A percentile compares a stretch with the other conserved stretches of the same genome.
These are phyloP conservation scores for Beauveria sp. DNA, from an alignment of 2,329 filamentous ascomycete genomes.

Conservation along the genomic window DNA sequence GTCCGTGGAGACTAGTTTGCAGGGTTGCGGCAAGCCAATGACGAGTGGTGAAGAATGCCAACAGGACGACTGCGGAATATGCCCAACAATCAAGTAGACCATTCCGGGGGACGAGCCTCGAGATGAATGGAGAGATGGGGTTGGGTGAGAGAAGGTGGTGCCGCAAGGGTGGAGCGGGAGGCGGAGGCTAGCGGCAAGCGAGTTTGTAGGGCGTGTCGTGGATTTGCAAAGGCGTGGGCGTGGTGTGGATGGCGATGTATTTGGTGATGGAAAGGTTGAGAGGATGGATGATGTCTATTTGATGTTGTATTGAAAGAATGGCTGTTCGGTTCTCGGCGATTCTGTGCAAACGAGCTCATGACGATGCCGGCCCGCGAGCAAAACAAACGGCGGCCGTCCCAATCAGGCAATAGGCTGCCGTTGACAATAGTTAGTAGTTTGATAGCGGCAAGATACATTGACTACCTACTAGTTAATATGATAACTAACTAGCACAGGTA, in stretches of 20 bases:
- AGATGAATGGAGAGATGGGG: neutral
- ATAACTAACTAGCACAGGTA: too few relatives aligned
- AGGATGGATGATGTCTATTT: too few relatives aligned
- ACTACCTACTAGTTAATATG: too few relatives aligned
- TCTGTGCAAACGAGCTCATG: too few relatives aligned
- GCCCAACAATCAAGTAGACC: neutral
- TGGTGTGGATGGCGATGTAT: neutral
- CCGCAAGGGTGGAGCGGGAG: neutral
- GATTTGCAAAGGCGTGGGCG: neutral
- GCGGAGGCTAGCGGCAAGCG: neutral
- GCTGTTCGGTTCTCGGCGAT: neutral
- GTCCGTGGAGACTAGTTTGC: too few relatives aligned
- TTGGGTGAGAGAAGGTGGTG: neutral
- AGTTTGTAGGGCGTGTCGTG: neutral
- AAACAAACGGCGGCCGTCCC: neutral
- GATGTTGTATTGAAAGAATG: too few relatives aligned
- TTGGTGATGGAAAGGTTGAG: neutral
- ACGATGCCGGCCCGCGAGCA: neutral
- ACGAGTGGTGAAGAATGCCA: too few relatives aligned
- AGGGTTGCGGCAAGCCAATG: too few relatives aligned
- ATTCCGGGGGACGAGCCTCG: neutral
- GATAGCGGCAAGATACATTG: neutral
- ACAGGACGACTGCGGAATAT: neutral
- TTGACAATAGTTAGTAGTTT: neutral
- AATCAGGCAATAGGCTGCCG: neutral